These are phyloP conservation scores for Microstegium vimineum DNA, from an alignment of 176 grass and related monocot species.

Conservation along the genomic window DNA sequence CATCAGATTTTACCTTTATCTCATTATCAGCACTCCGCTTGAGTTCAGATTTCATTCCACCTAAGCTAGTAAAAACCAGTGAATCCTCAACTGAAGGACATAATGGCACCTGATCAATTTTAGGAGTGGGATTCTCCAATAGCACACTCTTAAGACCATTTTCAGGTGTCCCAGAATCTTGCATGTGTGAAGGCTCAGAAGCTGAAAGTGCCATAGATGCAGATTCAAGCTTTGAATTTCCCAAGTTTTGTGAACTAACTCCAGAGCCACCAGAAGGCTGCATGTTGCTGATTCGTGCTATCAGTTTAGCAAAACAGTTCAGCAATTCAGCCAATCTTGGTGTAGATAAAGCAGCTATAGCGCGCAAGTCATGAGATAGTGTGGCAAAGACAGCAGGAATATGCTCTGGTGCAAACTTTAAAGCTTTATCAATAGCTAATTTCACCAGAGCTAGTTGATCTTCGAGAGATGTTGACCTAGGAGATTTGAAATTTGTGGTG, in stretches of 20 bases:
- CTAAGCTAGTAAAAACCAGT: slow-evolving; percentile 21
- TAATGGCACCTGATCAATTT: slow-evolving; percentile 4
- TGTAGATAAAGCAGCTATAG: slow-evolving; percentile 29
- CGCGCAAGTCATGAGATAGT: slow-evolving; percentile 32
- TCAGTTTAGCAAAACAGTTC: slow-evolving; percentile 32
- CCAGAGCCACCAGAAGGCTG: slow-evolving; percentile 25
- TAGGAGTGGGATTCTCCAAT: background rate
- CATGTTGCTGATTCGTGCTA: slow-evolving; percentile 26
- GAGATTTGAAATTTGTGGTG: slow-evolving; percentile 6
- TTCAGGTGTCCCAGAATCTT: slow-evolving; percentile 18
- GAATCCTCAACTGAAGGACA: background rate
- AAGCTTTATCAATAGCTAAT: slow-evolving; percentile 49
- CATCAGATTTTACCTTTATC: slow-evolving; percentile 25
- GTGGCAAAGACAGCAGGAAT: slow-evolving; percentile 33
- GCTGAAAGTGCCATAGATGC: background rate
- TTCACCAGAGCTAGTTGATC: slow-evolving; percentile 38
- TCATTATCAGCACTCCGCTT: slow-evolving; percentile 24
- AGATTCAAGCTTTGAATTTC: background rate
- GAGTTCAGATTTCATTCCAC: slow-evolving; percentile 8
- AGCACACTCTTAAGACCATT: slow-evolving; percentile 30
- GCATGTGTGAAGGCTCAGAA: background rate
- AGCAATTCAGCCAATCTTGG: slow-evolving; percentile 42
- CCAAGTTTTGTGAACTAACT: slow-evolving; percentile 11
- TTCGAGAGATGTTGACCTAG: slow-evolving; percentile 21
- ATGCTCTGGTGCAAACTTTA: slow-evolving; percentile 50